Conservation (phyloP, 495 filamentous ascomycete genomes). For the Penicillium paxilli region DNA sequence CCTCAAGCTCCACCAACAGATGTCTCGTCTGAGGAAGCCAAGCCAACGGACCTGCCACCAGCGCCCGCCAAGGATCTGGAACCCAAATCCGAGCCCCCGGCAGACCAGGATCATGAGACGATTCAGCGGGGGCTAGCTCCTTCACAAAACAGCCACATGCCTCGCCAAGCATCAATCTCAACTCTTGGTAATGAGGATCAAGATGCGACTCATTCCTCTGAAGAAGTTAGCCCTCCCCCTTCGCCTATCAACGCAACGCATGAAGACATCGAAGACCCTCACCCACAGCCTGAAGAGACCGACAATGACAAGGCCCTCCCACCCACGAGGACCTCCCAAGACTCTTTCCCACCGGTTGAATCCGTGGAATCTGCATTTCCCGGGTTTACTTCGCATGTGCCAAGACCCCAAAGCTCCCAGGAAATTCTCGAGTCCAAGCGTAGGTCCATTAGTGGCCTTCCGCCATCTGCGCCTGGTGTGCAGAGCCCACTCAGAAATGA, state of each 20-base stretch:
- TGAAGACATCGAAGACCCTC: not conserved
- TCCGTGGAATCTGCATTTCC: not conserved
- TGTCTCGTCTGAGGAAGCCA: not conserved
- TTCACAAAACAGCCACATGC: not conserved
- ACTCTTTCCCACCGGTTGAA: slow-evolving; percentile 6
- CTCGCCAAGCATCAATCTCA: slow-evolving; percentile 22
- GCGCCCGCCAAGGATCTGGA: slow-evolving; percentile 1
- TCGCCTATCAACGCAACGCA: slow-evolving; percentile 8
- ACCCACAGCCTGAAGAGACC: not conserved
- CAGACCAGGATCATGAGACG: not conserved
- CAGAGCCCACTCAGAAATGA: slow-evolving; percentile 31
- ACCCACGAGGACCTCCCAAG: not conserved
- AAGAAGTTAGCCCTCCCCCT: slow-evolving; percentile 10
- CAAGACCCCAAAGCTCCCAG: slow-evolving; percentile 10
- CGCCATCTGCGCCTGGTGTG: slow-evolving; percentile 17
- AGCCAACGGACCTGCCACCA: not conserved
- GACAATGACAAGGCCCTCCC: slow-evolving; percentile 4
- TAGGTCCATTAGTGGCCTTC: slow-evolving; percentile 22
- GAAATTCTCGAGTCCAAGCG: slow-evolving; percentile 24
- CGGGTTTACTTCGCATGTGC: not conserved
- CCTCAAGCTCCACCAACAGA: slow-evolving; percentile 5
- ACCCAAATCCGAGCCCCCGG: not conserved
- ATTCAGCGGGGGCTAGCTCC: not conserved
- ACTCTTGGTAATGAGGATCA: slow-evolving; percentile 19
- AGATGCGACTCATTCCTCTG: not conserved